Conservation (phyloP, 2,329 filamentous ascomycete genomes). For the Monilinia fructigena region DNA sequence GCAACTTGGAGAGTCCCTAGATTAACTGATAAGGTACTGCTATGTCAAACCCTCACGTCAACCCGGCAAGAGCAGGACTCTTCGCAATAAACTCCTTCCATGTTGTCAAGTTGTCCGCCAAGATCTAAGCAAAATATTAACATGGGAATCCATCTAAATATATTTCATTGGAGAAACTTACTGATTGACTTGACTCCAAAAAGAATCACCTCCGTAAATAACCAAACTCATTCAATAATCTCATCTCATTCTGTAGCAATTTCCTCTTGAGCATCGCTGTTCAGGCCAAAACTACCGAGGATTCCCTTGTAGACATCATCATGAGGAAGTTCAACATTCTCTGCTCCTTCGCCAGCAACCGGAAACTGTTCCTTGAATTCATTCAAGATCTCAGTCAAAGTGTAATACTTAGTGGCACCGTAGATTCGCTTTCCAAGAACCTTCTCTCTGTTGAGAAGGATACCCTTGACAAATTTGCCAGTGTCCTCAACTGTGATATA, state of each 20-base stretch:
- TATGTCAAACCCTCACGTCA: slow-evolving; percentile 39
- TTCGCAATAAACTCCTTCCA: slow-evolving; percentile 45
- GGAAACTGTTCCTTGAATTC: slow-evolving; percentile 45
- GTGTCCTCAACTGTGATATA: slow-evolving; percentile 36
- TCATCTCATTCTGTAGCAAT: slow-evolving; percentile 54
- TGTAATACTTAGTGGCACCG: slow-evolving; percentile 46
- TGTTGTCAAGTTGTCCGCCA: slow-evolving; percentile 45
- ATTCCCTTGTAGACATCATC: slow-evolving; percentile 45
- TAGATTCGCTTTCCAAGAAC: slow-evolving; percentile 47
- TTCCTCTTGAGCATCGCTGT: slow-evolving; percentile 48
- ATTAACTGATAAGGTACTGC: not conserved
- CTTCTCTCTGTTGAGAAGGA: slow-evolving; percentile 40
- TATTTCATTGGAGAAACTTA: slow-evolving; percentile 22
- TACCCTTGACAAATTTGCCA: slow-evolving; percentile 41
- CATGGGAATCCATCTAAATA: not conserved
- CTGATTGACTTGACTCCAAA: slow-evolving; percentile 45
- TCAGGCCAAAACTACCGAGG: slow-evolving; percentile 41
- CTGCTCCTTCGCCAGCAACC: slow-evolving; percentile 44
- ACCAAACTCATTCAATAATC: slow-evolving; percentile 51
- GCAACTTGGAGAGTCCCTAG: not conserved
- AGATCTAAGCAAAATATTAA: slow-evolving; percentile 30
- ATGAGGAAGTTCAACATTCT: slow-evolving; percentile 42
- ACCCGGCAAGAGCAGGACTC: slow-evolving; percentile 40
- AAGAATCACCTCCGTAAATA: slow-evolving; percentile 52
- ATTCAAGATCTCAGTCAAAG: slow-evolving; percentile 43